These are phyloP conservation scores for Microbotryum scabiosae DNA, from an alignment of 1,284 basidiomycete genomes.

Conservation along the genomic window DNA sequence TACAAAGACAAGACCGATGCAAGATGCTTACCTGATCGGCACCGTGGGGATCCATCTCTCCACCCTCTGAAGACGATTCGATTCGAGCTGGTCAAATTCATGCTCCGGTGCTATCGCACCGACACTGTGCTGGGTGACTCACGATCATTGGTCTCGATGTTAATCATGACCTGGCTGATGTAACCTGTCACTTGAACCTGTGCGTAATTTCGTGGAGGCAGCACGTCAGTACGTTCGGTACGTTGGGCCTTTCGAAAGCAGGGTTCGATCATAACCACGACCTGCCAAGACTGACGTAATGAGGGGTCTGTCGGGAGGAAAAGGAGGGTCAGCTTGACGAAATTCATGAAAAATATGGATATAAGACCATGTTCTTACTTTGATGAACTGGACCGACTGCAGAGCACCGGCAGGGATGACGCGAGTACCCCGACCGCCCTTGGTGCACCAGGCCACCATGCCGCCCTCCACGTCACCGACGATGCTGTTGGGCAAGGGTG, in stretches of 20 bases:
- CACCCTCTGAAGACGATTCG: conserved; percentile 51
- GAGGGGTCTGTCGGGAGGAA: conserved; percentile 44
- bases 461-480: conserved; percentile 27
- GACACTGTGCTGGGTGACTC: conserved; percentile 32
- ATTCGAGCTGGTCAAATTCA: conserved; percentile 39
- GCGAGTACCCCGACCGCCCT: conserved; percentile 24
- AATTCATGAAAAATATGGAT: not conserved
- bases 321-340: not conserved
- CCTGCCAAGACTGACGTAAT: conserved; percentile 50
- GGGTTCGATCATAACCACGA: not conserved
- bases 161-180: conserved; percentile 54
- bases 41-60: conserved; percentile 40
- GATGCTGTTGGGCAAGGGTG: conserved; percentile 10
- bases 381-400: conserved; percentile 55
- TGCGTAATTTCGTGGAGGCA: not conserved
- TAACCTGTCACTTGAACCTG: conserved; percentile 47
- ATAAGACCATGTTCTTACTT: conserved; percentile 2
- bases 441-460: conserved; percentile 30
- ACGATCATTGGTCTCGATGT: conserved; percentile 50
- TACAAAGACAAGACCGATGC: not conserved
- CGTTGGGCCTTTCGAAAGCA: too few species aligned
- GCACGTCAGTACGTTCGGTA: too few species aligned
- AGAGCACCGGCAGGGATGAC: conserved; percentile 42
- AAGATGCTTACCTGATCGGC: conserved; percentile 18
- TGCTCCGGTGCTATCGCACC: too few species aligned